Base-by-base conservation (phyloP, 257 asterid genomes). In the Sherardia arvensis region DNA sequence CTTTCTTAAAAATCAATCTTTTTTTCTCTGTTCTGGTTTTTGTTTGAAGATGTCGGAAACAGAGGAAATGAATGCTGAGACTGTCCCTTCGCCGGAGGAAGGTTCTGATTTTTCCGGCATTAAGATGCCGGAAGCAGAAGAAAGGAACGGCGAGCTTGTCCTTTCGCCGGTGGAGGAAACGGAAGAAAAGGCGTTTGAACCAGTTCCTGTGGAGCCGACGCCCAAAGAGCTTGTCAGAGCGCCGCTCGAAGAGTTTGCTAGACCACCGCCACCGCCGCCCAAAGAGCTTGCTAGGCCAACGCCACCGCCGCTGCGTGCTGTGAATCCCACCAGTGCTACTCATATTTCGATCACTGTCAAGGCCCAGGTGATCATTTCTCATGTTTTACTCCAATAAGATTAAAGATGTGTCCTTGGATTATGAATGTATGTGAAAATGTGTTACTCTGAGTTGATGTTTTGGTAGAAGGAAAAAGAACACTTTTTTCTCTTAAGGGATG, bases 281-380 rank as follows among this genome's bases (percentile, higher is more conserved):
- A 38, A 15, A 14, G 51, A 0, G 51, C 51, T 20, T 2, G 8
- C 21, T 5, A 43, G 4, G n/a, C n/a, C n/a, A 43, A 7, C 20
- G 21, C 51, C 51, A n/a, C n/a, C n/a, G n/a, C n/a, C n/a, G n/a
- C n/a, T n/a, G n/a, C n/a, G n/a, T n/a, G 34, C 34, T 5, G 21
- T 43, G 51, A 43, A n/a, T 14, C 12, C 1, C 12, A 9, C 43
- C 5, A 25, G 36, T 40, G 38, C 30, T 15, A 0, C 15, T 8
- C 11, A 7, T 62, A 38, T 62, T 40, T 28, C 55, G 20, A 40
- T 26, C 12, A 62, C 5, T 25, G 67, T 62, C n/a, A 62, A 18
- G 7, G n/a, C 20, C 67, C 67, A 62, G 67, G 67, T 62, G 27
- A 15, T 23, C 2, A 22, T 45, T 21, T 61, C n/a, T 8, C 51